These are phyloP conservation scores for Podaxis sp. DNA, from an alignment of 768 basidiomycete genomes.

Conservation along the genomic window DNA sequence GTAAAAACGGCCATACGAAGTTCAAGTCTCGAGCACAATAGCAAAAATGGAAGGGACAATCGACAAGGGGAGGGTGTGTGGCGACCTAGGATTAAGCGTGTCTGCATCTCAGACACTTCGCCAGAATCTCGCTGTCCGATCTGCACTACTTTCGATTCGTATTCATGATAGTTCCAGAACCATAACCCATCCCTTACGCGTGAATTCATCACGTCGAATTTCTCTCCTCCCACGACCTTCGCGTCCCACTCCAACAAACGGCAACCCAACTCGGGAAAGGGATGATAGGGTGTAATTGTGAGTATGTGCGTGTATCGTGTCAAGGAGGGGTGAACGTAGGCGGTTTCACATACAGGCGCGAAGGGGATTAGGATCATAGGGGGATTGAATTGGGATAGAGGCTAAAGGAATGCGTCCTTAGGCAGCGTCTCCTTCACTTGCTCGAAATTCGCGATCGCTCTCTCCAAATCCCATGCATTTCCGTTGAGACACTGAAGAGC, in stretches of 20 bases:
- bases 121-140: neutral
- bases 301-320: neutral
- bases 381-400: neutral
- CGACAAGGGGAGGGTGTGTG: neutral
- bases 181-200: neutral
- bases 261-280: neutral
- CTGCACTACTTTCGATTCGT: neutral
- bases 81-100: neutral
- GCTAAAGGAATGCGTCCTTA: constrained; percentile 53
- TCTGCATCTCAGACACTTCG: neutral
- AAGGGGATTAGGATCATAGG: neutral
- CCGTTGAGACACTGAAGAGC: constrained; percentile 82
- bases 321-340: neutral
- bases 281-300: neutral
- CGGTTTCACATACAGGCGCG: neutral
- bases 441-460: constrained; percentile 83
- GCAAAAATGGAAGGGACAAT: neutral
- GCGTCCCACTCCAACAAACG: neutral
- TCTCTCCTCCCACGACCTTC: neutral
- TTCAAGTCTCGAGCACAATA: neutral
- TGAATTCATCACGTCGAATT: neutral
- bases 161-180: neutral
- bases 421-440: constrained; percentile 74
- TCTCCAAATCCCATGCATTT: constrained; percentile 81
- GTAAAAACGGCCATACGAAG: neutral